A percentile compares a stretch with the other conserved stretches of the same genome.
phyloP scores from a whole-genome alignment of 2,329 filamentous ascomycete genomes.

The Ampelomyces quisqualis region DNA sequence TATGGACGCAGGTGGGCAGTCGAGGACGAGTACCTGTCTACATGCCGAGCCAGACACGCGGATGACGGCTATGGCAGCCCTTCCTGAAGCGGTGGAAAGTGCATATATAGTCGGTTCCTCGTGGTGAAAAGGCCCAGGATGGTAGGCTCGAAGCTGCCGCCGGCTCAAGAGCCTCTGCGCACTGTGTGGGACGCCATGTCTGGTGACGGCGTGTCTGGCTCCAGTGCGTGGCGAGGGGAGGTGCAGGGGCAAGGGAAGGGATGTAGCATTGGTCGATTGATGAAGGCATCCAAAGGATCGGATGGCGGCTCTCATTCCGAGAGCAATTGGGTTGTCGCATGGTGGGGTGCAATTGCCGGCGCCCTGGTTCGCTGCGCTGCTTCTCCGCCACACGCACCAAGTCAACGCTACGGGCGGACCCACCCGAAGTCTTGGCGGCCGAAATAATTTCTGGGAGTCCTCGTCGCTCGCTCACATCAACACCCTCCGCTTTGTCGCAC shows the following conservation, averaged over 20 bases:
- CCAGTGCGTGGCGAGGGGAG: background rate
- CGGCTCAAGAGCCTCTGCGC: constrained; percentile 18
- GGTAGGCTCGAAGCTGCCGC: constrained; percentile 13
- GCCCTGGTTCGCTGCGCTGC: constrained; percentile 19
- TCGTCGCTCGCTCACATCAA: constrained; percentile 10
- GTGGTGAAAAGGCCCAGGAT: constrained; percentile 6
- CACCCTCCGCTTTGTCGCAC: constrained; percentile 1
- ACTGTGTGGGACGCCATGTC: constrained; percentile 6
- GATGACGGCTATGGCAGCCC: constrained; percentile 87
- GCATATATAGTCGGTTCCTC: constrained; percentile 76
- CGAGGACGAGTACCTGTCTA: constrained; percentile 62
- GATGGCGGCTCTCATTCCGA: constrained; percentile 40
- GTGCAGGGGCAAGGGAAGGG: background rate
- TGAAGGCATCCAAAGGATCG: constrained; percentile 14
- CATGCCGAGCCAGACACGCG: constrained; percentile 81
- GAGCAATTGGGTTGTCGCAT: constrained; percentile 22
- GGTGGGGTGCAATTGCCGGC: constrained; percentile 11
- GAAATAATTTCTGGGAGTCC: constrained; percentile 14
- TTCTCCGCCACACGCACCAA: constrained; percentile 23
- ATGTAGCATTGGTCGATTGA: constrained; percentile 1
- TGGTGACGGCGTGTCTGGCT: background rate
- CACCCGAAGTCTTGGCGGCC: constrained; percentile 11
- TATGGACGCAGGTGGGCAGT: background rate
- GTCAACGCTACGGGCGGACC: constrained; percentile 12
- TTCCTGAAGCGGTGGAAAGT: constrained; percentile 80